Percentiles rank a stretch among this genome's conserved stretches.
phyloP scores from a whole-genome alignment of 805 yeast species.

The Dipodascus albidus region DNA sequence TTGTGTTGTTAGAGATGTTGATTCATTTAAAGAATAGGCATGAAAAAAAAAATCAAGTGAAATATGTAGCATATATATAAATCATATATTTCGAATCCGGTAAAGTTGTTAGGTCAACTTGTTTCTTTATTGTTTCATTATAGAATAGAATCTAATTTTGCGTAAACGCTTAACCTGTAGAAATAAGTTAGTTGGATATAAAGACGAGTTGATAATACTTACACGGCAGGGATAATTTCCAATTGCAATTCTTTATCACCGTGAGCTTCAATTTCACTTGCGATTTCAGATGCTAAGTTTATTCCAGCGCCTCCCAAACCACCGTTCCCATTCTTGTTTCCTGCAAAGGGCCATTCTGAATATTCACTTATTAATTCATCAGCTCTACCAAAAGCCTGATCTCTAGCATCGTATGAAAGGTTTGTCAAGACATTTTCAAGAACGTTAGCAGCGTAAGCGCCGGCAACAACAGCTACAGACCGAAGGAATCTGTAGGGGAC shows the following conservation, averaged over 20 bases:
- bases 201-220: constrained; percentile 5
- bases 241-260: constrained; percentile 50
- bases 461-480: constrained; percentile 71
- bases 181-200: not conserved
- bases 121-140: constrained; percentile 25
- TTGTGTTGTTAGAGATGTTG: not conserved
- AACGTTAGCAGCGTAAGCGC: constrained; percentile 92
- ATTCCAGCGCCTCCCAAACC: constrained; percentile 39
- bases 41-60: not conserved
- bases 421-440: constrained; percentile 71
- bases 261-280: constrained; percentile 39
- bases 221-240: constrained; percentile 87
- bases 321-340: constrained; percentile 24
- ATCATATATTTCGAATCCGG: not conserved
- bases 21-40: not conserved
- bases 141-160: constrained; percentile 83
- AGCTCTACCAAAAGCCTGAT: constrained; percentile 86
- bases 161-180: constrained; percentile 53
- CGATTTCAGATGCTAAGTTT: constrained; percentile 44
- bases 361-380: constrained; percentile 79
- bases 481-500: constrained; percentile 63
- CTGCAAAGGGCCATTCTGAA: constrained; percentile 71
- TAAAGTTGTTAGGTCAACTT: not conserved
- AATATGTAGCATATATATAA: not conserved
- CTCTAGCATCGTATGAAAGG: constrained; percentile 78